Percentiles rank a stretch among this genome's conserved stretches.
Evolutionary conservation across 2,329 filamentous ascomycete species (phyloP).

Genomic region (Penicillium sp.): DNA sequence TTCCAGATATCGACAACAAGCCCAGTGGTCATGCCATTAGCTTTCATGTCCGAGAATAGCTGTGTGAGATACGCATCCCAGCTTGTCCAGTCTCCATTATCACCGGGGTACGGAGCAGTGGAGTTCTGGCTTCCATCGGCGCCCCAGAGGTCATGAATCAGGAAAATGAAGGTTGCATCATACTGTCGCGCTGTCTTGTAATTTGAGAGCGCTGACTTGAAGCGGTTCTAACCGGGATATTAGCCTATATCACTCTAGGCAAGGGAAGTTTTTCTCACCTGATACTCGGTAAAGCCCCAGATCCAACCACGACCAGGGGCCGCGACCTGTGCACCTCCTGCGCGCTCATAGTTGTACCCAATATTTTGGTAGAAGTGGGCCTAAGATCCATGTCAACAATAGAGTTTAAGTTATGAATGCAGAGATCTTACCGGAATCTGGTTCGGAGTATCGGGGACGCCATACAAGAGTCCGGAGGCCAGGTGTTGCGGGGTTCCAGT

Average conservation of each 20-base stretch:
- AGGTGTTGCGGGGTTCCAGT: conserved; percentile 2
- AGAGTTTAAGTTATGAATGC: not conserved
- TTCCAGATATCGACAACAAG: not conserved
- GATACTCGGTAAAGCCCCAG: conserved; percentile 32
- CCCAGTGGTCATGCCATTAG: not conserved
- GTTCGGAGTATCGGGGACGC: not conserved
- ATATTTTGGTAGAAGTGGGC: conserved; percentile 5
- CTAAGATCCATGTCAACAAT: not conserved
- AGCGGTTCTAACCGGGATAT: not conserved
- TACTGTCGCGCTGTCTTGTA: not conserved
- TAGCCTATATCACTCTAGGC: not conserved
- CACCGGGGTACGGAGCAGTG: not conserved
- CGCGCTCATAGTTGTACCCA: conserved; percentile 11
- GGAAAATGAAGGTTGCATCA: not conserved
- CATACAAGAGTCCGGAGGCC: conserved; percentile 1
- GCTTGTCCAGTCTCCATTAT: not conserved
- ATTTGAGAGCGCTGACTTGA: not conserved
- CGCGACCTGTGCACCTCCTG: conserved; percentile 16
- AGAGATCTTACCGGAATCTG: not conserved
- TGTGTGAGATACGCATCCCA: not conserved
- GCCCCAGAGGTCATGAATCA: not conserved
- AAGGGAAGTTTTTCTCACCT: not conserved
- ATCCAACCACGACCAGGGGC: conserved; percentile 42
- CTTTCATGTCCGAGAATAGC: not conserved
- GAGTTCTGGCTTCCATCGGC: not conserved